phyloP scores from a whole-genome alignment of 2,329 filamentous ascomycete genomes.

The Tolypocladium cylindrosporum region DNA sequence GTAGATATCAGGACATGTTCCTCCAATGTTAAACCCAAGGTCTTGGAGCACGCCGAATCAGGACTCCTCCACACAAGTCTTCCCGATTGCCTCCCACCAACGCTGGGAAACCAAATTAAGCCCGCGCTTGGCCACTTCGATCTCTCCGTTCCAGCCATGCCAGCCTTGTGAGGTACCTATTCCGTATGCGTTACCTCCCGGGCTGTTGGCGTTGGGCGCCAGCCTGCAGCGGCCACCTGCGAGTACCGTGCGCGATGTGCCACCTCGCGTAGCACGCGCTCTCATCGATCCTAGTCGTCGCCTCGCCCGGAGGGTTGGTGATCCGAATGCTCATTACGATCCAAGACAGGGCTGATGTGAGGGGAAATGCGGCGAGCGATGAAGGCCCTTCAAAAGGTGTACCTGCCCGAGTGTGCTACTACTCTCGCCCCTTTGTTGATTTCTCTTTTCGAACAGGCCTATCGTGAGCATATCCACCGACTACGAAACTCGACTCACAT shows the following conservation, averaged over 20 bases:
- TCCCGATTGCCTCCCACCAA: neutral
- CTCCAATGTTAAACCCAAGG: neutral
- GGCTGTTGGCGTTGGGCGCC: neutral
- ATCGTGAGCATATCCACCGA: neutral
- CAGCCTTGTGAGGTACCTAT: neutral
- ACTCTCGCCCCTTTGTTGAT: neutral
- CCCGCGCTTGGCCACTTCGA: neutral
- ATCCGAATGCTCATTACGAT: neutral
- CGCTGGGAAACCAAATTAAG: neutral
- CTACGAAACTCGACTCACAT: neutral
- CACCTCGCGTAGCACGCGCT: neutral
- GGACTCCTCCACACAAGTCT: neutral
- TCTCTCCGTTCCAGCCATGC: neutral
- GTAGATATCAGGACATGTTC: neutral
- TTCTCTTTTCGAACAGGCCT: neutral
- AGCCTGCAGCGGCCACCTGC: neutral
- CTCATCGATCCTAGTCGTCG: neutral
- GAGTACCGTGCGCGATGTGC: neutral
- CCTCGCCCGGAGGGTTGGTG: neutral
- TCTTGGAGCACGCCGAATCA: neutral
- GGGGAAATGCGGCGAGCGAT: neutral
- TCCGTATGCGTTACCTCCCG: neutral
- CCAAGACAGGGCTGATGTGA: neutral
- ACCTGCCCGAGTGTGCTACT: neutral
- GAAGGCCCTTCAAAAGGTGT: neutral